Evolutionary conservation across 2,329 filamentous ascomycete genomes (phyloP).

Genomic region (Ilyonectria robusta): DNA sequence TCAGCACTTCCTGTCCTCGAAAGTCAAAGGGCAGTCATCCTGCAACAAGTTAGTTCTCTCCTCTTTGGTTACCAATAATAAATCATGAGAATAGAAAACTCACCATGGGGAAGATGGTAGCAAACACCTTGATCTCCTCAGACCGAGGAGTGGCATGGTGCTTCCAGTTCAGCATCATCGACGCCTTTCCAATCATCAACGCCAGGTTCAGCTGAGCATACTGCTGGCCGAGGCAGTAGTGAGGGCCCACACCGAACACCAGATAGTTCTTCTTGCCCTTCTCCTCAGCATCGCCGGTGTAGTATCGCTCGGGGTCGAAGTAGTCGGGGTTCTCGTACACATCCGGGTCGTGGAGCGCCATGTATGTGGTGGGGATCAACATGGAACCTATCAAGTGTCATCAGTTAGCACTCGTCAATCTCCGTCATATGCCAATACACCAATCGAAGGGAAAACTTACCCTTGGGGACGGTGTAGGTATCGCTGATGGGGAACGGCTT

Average conservation of each 20-base stretch:
- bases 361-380: constrained; percentile 93
- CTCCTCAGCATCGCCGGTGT: constrained; percentile 88
- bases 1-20: constrained; percentile 69
- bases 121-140: constrained; percentile 98
- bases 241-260: constrained; percentile 94
- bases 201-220: constrained; percentile 93
- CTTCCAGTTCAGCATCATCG: constrained; percentile 88
- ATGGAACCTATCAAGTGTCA: constrained; percentile 75
- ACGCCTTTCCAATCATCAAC: constrained; percentile 91
- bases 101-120: constrained; percentile 97
- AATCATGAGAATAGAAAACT: constrained; percentile 50
- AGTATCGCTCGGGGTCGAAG: constrained; percentile 94
- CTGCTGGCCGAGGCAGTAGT: constrained; percentile 95
- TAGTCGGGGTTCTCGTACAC: constrained; percentile 91
- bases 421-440: background rate
- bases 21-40: constrained; percentile 88
- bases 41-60: constrained; percentile 55
- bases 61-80: background rate
- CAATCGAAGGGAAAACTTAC: constrained; percentile 55
- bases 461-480: constrained; percentile 92
- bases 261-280: constrained; percentile 94
- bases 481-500: constrained; percentile 93
- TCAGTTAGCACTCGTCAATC: constrained; percentile 35
- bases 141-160: constrained; percentile 87
- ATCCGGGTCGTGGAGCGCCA: constrained; percentile 91